phyloP scores from a whole-genome alignment of 1,284 basidiomycete genomes.

The Bondarzewia mesenterica region DNA sequence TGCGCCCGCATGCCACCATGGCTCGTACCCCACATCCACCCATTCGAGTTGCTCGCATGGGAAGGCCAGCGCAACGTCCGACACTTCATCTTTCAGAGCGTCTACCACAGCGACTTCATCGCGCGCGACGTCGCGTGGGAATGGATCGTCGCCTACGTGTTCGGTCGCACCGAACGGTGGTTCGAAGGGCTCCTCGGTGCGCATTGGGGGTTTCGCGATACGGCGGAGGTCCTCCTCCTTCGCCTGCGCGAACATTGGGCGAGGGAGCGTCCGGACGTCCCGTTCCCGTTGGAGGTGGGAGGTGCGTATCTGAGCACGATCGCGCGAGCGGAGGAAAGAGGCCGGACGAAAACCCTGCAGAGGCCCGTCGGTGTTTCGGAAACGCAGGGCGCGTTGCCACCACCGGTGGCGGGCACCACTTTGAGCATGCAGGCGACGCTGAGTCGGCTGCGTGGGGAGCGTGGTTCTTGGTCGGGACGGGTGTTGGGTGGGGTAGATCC shows the following conservation, averaged over 20 bases:
- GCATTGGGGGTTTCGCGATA: conserved; percentile 18
- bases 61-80: conserved; percentile 13
- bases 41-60: conserved; percentile 14
- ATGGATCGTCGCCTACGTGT: conserved; percentile 18
- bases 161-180: conserved; percentile 17
- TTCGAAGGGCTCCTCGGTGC: conserved; percentile 17
- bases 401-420: not conserved
- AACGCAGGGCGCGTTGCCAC: not conserved
- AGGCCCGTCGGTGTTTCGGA: not conserved
- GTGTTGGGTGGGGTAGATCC: not conserved
- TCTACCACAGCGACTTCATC: conserved; percentile 10
- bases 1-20: conserved; percentile 20
- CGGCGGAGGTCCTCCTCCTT: conserved; percentile 14
- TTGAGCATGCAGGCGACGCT: not conserved
- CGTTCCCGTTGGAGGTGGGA: conserved; percentile 16
- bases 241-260: conserved; percentile 16
- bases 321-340: not conserved
- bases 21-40: conserved; percentile 12
- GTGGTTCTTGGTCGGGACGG: not conserved
- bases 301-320: conserved; percentile 30
- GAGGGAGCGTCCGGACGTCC: conserved; percentile 14
- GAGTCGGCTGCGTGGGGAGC: not conserved
- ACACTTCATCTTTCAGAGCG: conserved; percentile 9
- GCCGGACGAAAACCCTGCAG: not conserved
- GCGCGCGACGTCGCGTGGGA: conserved; percentile 7